These are phyloP conservation scores for Fusarium stilboides DNA, from an alignment of 2,329 filamentous ascomycete species.

Conservation along the genomic window DNA sequence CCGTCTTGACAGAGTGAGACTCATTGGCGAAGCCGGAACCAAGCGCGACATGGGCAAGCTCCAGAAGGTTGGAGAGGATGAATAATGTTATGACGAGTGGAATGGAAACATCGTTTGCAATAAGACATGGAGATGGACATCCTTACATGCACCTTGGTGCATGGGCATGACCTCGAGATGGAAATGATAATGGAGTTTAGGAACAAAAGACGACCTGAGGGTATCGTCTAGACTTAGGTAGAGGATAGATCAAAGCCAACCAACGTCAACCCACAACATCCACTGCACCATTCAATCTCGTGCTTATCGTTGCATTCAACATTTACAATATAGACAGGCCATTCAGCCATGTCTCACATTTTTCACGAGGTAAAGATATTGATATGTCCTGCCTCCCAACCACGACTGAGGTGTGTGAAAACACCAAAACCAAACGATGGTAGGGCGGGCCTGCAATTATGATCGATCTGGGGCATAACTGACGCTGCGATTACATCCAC, in stretches of 20 bases:
- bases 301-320: background rate
- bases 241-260: slow-evolving; percentile 42
- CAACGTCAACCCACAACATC: slow-evolving; percentile 7
- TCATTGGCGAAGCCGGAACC: slow-evolving; percentile 92
- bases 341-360: background rate
- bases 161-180: slow-evolving; percentile 28
- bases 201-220: slow-evolving; percentile 24
- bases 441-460: slow-evolving; percentile 81
- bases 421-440: slow-evolving; percentile 61
- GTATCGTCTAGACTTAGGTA: slow-evolving; percentile 32
- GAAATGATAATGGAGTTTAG: slow-evolving; percentile 41
- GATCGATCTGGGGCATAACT: slow-evolving; percentile 82
- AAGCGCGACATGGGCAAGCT: slow-evolving; percentile 95
- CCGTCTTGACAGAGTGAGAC: slow-evolving; percentile 81
- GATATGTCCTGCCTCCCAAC: slow-evolving; percentile 62
- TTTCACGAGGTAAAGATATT: slow-evolving; percentile 23
- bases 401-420: slow-evolving; percentile 52
- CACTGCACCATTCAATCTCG: background rate
- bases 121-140: background rate
- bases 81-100: slow-evolving; percentile 58
- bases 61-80: slow-evolving; percentile 89
- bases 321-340: background rate
- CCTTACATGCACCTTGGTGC: slow-evolving; percentile 13
- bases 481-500: slow-evolving; percentile 76
- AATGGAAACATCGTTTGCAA: slow-evolving; percentile 8